A percentile compares a stretch with the other conserved stretches of the same genome.
Conservation (phyloP, 2,329 filamentous ascomycete species). For the Microsporum audouinii region DNA sequence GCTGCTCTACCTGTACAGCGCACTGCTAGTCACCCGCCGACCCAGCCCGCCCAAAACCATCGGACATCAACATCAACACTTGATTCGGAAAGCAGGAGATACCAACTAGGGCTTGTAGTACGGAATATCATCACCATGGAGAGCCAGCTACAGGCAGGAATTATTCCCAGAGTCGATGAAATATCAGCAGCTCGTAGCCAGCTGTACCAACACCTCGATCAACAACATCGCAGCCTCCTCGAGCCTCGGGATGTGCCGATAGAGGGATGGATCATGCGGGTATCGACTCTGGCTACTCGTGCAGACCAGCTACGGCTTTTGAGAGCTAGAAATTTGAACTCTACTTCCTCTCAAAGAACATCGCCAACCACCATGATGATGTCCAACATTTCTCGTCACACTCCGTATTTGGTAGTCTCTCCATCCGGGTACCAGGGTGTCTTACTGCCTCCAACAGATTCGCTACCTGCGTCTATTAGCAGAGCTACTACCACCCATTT, state of each 20-base stretch:
- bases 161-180: constrained; percentile 22
- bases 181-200: constrained; percentile 23
- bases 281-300: constrained; percentile 23
- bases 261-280: constrained; percentile 22
- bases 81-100: neutral
- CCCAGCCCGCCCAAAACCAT: neutral
- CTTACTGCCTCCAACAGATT: constrained; percentile 30
- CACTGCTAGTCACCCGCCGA: neutral
- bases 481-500: neutral
- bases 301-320: constrained; percentile 23
- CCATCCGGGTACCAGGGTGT: constrained; percentile 37
- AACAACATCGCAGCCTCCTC: constrained; percentile 21
- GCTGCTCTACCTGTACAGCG: neutral
- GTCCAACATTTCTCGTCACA: neutral
- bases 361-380: constrained; percentile 2
- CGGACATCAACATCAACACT: neutral
- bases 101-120: neutral
- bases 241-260: constrained; percentile 18
- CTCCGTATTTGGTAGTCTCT: constrained; percentile 35
- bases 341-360: neutral
- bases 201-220: constrained; percentile 24
- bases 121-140: constrained; percentile 20
- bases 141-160: constrained; percentile 20
- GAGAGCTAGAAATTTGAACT: constrained; percentile 9
- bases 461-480: constrained; percentile 11